Evolutionary conservation across 257 asterid genomes (phyloP).

Genomic region (Cynanchum wilfordii): DNA sequence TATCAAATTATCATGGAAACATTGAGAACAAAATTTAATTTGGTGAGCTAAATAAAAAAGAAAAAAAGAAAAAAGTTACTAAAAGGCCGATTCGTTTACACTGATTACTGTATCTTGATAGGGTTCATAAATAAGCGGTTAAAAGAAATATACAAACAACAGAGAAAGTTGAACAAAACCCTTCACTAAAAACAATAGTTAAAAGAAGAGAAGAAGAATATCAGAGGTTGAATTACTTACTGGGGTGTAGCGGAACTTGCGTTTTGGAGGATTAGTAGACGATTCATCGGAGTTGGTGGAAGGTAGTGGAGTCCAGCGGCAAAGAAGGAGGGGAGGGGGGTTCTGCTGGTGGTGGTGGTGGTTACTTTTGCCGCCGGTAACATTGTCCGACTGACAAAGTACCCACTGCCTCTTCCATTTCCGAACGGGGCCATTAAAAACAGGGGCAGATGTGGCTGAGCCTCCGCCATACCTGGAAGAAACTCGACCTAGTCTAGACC

Average conservation of each 20-base stretch:
- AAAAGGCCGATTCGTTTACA: neutral
- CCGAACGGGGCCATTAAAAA: slow-evolving; percentile 74
- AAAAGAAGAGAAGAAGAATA: neutral
- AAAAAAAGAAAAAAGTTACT: neutral
- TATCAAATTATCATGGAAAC: neutral
- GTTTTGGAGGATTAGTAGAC: slow-evolving; percentile 35
- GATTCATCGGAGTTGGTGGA: slow-evolving; percentile 31
- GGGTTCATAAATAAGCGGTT: neutral
- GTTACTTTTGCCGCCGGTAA: slow-evolving; percentile 7
- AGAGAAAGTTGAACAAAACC: neutral
- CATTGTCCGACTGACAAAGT: slow-evolving; percentile 26
- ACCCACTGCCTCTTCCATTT: slow-evolving; percentile 93
- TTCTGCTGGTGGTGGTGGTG: slow-evolving; percentile 22
- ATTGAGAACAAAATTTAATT: neutral
- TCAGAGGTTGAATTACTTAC: slow-evolving; percentile 21
- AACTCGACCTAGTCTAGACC: slow-evolving; percentile 55
- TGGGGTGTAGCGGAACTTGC: slow-evolving; percentile 80
- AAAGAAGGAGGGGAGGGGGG: slow-evolving; percentile 49
- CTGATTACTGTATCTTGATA: neutral
- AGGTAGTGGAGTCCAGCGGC: slow-evolving; percentile 79
- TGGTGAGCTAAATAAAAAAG: neutral
- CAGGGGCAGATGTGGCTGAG: slow-evolving; percentile 42
- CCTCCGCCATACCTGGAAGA: slow-evolving; percentile 59
- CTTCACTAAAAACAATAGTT: neutral
- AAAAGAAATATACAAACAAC: neutral